Evolutionary conservation across 441 rosid species (phyloP).

Genomic region (Bruguiera hainesii): DNA sequence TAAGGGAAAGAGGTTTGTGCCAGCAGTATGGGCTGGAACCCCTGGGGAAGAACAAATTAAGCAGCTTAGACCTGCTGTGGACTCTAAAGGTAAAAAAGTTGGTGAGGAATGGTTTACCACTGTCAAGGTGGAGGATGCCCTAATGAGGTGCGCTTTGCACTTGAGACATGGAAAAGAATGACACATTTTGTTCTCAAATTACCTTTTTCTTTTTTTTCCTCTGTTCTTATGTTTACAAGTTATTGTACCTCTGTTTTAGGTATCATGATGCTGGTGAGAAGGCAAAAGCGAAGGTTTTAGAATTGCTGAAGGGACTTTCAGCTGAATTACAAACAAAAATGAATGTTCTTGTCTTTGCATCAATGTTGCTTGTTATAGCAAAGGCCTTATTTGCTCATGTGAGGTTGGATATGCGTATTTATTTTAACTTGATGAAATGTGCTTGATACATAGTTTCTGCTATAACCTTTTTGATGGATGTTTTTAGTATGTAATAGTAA

Average conservation of each 20-base stretch:
- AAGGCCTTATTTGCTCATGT: constrained; percentile 92
- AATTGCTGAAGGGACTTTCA: constrained; percentile 80
- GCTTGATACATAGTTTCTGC: not conserved
- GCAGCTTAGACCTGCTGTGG: constrained; percentile 81
- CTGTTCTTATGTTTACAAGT: constrained; percentile 5
- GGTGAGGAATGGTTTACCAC: constrained; percentile 99
- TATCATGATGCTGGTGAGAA: constrained; percentile 83
- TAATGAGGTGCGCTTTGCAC: constrained; percentile 49
- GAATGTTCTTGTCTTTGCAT: constrained; percentile 79
- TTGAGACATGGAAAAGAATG: not conserved
- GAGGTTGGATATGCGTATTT: constrained; percentile 46
- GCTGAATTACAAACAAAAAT: constrained; percentile 76
- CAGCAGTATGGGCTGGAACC: constrained; percentile 82
- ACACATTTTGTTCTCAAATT: not conserved
- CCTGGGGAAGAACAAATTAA: constrained; percentile 95
- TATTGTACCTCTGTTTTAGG: constrained; percentile 38
- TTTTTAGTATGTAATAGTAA: not conserved
- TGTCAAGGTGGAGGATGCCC: constrained; percentile 74
- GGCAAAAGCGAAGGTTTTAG: constrained; percentile 74
- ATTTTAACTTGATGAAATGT: not conserved
- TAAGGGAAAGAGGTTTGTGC: constrained; percentile 82
- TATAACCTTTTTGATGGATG: not conserved
- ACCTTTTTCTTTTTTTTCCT: not conserved
- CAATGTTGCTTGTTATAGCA: constrained; percentile 88
- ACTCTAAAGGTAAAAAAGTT: constrained; percentile 92